These are phyloP conservation scores for Phellopilus nigrolimitatus DNA, from an alignment of 1,284 basidiomycete genomes.

Conservation along the genomic window DNA sequence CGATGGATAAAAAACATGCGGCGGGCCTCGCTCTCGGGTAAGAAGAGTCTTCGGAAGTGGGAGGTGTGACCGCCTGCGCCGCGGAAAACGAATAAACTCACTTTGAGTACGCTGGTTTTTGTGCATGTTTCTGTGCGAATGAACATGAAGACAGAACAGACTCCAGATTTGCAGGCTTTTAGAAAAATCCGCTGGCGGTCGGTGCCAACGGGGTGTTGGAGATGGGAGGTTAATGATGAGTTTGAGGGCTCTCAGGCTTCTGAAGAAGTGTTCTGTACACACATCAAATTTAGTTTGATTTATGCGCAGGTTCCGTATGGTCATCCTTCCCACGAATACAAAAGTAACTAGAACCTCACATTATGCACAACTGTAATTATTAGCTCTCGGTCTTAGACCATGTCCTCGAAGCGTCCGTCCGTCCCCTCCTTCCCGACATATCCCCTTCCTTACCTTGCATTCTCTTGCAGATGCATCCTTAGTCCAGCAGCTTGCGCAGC, in stretches of 20 bases:
- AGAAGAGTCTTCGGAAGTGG: too few relatives aligned
- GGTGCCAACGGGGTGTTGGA: conserved; percentile 15
- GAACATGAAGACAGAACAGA: conserved; percentile 44
- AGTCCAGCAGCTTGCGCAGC: conserved; percentile 77
- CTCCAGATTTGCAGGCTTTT: conserved; percentile 42
- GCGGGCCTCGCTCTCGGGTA: conserved; percentile 30
- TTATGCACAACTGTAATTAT: neutral
- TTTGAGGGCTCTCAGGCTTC: too few relatives aligned
- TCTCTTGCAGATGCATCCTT: conserved; percentile 53
- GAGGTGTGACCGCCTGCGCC: conserved; percentile 21
- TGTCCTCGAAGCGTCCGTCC: conserved; percentile 7
- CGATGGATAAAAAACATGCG: conserved; percentile 22
- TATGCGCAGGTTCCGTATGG: neutral
- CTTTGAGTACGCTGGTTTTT: conserved; percentile 42
- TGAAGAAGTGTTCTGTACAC: neutral
- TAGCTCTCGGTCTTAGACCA: neutral
- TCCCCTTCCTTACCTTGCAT: conserved; percentile 9
- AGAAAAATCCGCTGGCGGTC: conserved; percentile 18
- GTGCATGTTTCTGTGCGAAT: conserved; percentile 40
- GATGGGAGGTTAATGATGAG: conserved; percentile 8
- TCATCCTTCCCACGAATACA: conserved; percentile 1
- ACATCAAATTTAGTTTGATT: conserved; percentile 11
- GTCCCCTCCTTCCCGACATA: conserved; percentile 8
- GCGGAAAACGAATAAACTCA: conserved; percentile 28
- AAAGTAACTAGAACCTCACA: too few relatives aligned